Base-by-base conservation (phyloP, 805 yeast genomes). In the Candida namnaoensis region DNA sequence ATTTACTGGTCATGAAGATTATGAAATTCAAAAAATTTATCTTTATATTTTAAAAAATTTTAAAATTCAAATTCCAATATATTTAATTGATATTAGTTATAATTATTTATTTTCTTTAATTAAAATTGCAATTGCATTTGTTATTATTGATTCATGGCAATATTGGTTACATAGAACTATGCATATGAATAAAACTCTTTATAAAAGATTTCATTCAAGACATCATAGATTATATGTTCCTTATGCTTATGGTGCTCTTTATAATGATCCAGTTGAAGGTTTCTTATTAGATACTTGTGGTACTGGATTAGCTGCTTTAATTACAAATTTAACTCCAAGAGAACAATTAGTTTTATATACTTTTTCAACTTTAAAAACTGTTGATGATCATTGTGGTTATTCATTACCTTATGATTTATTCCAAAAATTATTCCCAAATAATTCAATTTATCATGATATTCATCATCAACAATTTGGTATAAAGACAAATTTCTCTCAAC, bases 381-480 rank as follows among this genome's bases (percentile, higher is more conserved):
- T 93, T 39, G 98, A 93, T 60, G 99, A 93, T 61, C 99, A 93
- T 64, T 93, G 98, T 62, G 99, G 99, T n/a, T 93, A 91, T 62
- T 79, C 90, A 27, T 69, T 93, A 42, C 98, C 98, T 13, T 84
- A 69, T 60, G 99, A 93, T 62, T 79, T 90, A 23, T 84, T 93
- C 72, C 99, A 93, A 69, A 58, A 78, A 36, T 43, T 91, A 23
- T 93, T 93, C 75, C 98, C 97, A 48, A 93, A 93, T 66, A 88
- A 93, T 58, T 84, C 98, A 12, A 83, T 88, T 30, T 93, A 88
- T 62, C 99, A 93, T 57, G 99, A 93, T 64, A 90, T 93, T 52
- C 99, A 93, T 60, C 99, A 93, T 64, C 99, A 93, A 70, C 79
- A 78, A 53, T 93, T 91, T 71, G 99, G 99, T 34, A 80, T 93